Base-by-base conservation (phyloP, 2,329 filamentous ascomycete genomes). In the Metarhizium anisopliae region DNA sequence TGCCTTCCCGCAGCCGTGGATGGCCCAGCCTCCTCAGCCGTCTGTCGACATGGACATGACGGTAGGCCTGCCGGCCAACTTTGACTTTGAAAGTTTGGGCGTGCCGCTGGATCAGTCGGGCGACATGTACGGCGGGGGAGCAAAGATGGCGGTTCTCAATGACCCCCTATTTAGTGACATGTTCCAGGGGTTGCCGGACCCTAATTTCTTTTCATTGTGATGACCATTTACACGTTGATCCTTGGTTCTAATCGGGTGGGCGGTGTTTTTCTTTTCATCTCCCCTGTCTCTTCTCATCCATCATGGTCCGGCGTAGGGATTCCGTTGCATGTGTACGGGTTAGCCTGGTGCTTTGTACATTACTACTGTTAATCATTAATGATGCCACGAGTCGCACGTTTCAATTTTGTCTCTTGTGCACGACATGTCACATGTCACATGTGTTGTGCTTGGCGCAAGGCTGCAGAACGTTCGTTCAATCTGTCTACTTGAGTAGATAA, bases 161-260 rank as follows among this genome's bases (percentile, higher is more conserved):
- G 73, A 76, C 55, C 69, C 71, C 14, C 75, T 73, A 68, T 68
- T 74, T 55, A 70, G 63, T 8, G 67, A 69, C 51, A 65, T 69
- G 55, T 70, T 74, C 25, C 67, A 70, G 50, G 66, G 66, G 13
- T 59, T 73, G 29, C 70, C 68, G 1, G 66, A 69, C 32, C 59
- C 61, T 14, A 66, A 65, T 52, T 65, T 70, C 54, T 70, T 74
- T 59, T 64, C 65, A n/a, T 69, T 71, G 56, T 71, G 54, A 65
- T 20, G 47, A 11, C 18, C n/a, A 10, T 20, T 20, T 20, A 2
- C n/a, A 18, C 42, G 18, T 4, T 43, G 10, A 14, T 30, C 8
- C 2, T 18, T 30, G 18, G 7, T 3, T 20, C n/a, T 45, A 16
- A 6, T 6, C 14, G 40, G 11, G 6, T 16, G 40, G 32, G 32